Evolutionary conservation across 2,329 filamentous ascomycete genomes (phyloP), one percentile per base, ranked within the genome.

Genomic region (Pyricularia sp.): DNA sequence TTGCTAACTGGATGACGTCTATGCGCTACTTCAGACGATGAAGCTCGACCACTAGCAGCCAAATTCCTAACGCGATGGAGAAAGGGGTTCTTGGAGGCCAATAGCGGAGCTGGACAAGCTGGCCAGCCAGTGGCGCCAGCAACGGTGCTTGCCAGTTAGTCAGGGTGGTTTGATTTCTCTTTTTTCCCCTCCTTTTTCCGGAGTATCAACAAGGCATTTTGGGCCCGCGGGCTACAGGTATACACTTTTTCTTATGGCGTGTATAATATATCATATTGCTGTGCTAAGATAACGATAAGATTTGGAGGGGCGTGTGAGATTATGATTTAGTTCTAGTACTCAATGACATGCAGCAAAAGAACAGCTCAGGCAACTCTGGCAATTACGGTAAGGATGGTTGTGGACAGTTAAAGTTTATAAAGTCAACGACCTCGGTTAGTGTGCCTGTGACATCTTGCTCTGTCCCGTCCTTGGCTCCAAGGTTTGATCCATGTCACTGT

Each of bases 61-160:
- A 90, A 89, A 72, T 89, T 88, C 71, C 80, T 90, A 28, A 80
- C 81, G 42, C 88, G 86, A 75, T 90, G 84, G 79, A 82, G 88
- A 20, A 87, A 86, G 3, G 80, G 77, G 7, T 88, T 87, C 71
- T 73, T 83, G n/a, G 78, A 80, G 59, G 74, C 75, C 17, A 78
- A 78, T n/a, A 69, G 64, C 31, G 50, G 10, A 20, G 65, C 55
- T 30, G 69, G 30, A 6, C 63, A 31, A 12, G 58, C 31, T 25
- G 65, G 20, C 23, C 58, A 64, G 33, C 11, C 58, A 17, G 20
- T 33, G 30, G 58, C 67, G 9, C 31, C 67, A 25, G 12, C 31
- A 25, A 61, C 61, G 17, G 33, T 61, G 20, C 66, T 67, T 55
- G 66, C 66, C n/a, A 65, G 64, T 36, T 65, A 36, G 42, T 12